Conservation (phyloP, 1,284 basidiomycete species). For the Irpex lacteus region DNA sequence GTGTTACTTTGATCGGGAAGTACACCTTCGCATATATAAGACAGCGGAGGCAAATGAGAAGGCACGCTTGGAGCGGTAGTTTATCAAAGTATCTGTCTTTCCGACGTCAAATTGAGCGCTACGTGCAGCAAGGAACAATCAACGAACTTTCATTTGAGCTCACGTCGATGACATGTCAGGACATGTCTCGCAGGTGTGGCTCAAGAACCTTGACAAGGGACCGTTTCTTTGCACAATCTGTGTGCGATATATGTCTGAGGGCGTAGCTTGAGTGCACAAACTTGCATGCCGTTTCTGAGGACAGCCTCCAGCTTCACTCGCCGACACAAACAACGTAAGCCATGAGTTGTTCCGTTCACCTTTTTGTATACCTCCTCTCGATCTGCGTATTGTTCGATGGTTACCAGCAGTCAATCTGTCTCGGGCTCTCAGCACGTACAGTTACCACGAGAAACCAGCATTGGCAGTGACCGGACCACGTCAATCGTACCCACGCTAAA, state of each 20-base stretch:
- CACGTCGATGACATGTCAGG: too few species aligned
- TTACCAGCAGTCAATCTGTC: neutral
- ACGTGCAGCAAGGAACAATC: slow-evolving; percentile 1
- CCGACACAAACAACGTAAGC: too few species aligned
- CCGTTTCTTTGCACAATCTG: too few species aligned
- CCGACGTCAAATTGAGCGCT: neutral
- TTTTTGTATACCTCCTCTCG: too few species aligned
- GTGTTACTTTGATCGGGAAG: neutral
- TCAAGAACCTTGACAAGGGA: too few species aligned
- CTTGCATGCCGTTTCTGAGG: too few species aligned
- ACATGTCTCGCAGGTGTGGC: too few species aligned
- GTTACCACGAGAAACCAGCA: neutral
- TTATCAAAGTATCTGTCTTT: neutral
- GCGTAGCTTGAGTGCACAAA: too few species aligned
- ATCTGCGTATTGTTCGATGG: neutral
- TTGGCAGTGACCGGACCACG: neutral
- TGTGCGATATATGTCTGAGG: too few species aligned
- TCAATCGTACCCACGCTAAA: neutral
- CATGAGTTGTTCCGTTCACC: too few species aligned
- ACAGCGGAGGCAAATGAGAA: neutral
- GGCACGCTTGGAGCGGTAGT: neutral
- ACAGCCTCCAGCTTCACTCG: too few species aligned
- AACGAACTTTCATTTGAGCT: neutral
- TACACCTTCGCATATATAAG: neutral
- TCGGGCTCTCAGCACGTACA: neutral